phyloP scores from a whole-genome alignment of 2,329 filamentous ascomycete species.

The Colletotrichum navitas region DNA sequence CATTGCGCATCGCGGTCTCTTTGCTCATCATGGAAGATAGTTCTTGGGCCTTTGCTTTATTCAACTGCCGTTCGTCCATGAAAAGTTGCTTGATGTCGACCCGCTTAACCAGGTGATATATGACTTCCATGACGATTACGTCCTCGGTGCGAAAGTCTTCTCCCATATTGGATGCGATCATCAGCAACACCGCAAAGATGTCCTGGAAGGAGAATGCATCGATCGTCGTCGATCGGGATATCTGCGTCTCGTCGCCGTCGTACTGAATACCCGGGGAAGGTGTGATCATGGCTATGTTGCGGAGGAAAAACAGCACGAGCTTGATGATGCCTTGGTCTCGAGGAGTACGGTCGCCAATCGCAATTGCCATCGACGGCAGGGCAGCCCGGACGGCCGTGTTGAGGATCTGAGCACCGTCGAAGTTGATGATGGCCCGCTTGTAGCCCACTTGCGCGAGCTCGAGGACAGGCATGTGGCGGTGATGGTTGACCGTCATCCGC shows the following conservation, averaged over 20 bases:
- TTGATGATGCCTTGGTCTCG: slow-evolving; percentile 95
- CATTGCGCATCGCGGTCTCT: slow-evolving; percentile 85
- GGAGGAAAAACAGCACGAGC: slow-evolving; percentile 87
- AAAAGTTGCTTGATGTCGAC: slow-evolving; percentile 88
- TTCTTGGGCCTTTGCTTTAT: slow-evolving; percentile 77
- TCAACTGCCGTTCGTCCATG: slow-evolving; percentile 80
- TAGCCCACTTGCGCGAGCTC: slow-evolving; percentile 90
- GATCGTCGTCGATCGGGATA: slow-evolving; percentile 88
- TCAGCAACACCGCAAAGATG: slow-evolving; percentile 86
- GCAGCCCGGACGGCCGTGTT: slow-evolving; percentile 85
- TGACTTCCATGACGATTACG: slow-evolving; percentile 87
- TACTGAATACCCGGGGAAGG: slow-evolving; percentile 78
- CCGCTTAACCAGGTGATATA: slow-evolving; percentile 94
- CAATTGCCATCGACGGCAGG: slow-evolving; percentile 85
- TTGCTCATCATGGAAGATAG: slow-evolving; percentile 81
- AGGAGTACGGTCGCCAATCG: slow-evolving; percentile 79
- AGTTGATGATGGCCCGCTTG: slow-evolving; percentile 89
- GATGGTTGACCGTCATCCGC: slow-evolving; percentile 91
- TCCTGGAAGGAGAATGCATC: slow-evolving; percentile 93
- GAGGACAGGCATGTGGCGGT: slow-evolving; percentile 90
- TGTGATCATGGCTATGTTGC: slow-evolving; percentile 88
- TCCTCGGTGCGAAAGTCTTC: slow-evolving; percentile 94
- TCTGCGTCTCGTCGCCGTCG: slow-evolving; percentile 90
- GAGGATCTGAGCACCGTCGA: slow-evolving; percentile 81
- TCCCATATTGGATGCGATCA: slow-evolving; percentile 90